Evolutionary conservation across 352 stramenopile species (phyloP).

Genomic region (Saprolegnia parasitica): DNA sequence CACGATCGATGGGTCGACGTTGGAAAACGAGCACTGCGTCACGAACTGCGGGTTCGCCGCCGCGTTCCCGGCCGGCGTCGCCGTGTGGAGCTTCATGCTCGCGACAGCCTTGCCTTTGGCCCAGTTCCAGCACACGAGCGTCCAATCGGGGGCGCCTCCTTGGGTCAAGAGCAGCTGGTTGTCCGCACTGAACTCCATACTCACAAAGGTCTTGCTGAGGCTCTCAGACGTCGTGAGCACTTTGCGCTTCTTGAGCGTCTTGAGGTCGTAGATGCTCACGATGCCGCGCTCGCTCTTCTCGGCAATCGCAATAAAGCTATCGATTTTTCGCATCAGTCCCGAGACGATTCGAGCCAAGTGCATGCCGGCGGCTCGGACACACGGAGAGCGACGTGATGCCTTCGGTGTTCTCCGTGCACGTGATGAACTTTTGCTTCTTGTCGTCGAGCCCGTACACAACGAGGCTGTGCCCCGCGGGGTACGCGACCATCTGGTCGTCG

Average conservation of each 20-base stretch:
- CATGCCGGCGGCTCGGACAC: constrained; percentile 52
- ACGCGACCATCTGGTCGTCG: constrained; percentile 75
- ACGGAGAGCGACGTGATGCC: constrained; percentile 64
- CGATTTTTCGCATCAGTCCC: no score
- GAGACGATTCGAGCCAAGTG: not conserved
- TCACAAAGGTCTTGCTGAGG: constrained; percentile 62
- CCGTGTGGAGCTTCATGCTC: constrained; percentile 63
- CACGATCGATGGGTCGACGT: constrained; percentile 81
- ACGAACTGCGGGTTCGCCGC: constrained; percentile 37
- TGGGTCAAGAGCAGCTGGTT: constrained; percentile 88
- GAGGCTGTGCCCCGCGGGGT: constrained; percentile 85
- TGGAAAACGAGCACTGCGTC: constrained; percentile 82
- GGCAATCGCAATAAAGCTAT: constrained; percentile 66
- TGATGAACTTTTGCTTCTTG: constrained; percentile 88
- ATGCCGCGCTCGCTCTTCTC: constrained; percentile 64
- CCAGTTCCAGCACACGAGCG: constrained; percentile 90
- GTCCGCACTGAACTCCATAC: constrained; percentile 86
- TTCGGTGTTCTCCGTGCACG: constrained; percentile 64
- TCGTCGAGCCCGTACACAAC: constrained; percentile 87
- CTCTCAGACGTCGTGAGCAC: constrained; percentile 71
- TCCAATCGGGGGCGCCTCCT: constrained; percentile 78
- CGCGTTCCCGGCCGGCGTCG: constrained; percentile 26
- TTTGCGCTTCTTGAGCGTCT: constrained; percentile 88
- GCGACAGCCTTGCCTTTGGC: constrained; percentile 85
- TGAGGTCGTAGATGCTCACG: constrained; percentile 85